Evolutionary conservation across 73 alveolate genomes (phyloP).

Genomic region (Symbiodinium natans): DNA sequence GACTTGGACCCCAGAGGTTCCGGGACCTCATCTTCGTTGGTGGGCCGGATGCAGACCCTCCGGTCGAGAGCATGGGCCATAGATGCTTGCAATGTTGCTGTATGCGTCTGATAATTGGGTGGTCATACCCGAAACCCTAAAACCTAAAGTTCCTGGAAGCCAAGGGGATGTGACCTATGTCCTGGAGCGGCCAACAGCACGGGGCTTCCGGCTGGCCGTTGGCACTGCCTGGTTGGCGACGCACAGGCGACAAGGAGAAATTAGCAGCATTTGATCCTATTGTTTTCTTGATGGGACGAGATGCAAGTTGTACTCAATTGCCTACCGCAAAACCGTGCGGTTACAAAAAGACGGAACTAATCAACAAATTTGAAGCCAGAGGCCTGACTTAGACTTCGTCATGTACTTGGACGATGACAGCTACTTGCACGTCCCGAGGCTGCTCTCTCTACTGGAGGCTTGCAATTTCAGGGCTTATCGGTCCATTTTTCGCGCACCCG

Average conservation of each 20-base stretch:
- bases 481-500: too few relatives aligned
- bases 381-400: slow-evolving; percentile 64
- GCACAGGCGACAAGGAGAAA: slow-evolving; percentile 34
- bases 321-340: too few relatives aligned
- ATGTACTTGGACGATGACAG: slow-evolving; percentile 90
- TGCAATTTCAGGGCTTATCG: background rate
- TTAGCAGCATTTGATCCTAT: background rate
- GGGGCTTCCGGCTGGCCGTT: slow-evolving; percentile 57
- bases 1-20: too few relatives aligned
- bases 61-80: slow-evolving; percentile 45
- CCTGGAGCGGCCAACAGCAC: slow-evolving; percentile 82
- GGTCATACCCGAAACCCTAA: too few relatives aligned
- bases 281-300: too few relatives aligned
- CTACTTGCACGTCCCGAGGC: slow-evolving; percentile 56
- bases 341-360: too few relatives aligned
- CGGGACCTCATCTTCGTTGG: slow-evolving; percentile 58
- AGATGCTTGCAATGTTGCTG: too few relatives aligned
- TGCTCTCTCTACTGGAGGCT: slow-evolving; percentile 25
- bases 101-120: too few relatives aligned
- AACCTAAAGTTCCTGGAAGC: background rate
- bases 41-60: slow-evolving; percentile 77
- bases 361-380: too few relatives aligned
- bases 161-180: slow-evolving; percentile 80
- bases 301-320: background rate
- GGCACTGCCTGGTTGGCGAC: slow-evolving; percentile 82